Evolutionary conservation across 768 basidiomycete genomes (phyloP).

Genomic region (Cystoderma amianthinum): DNA sequence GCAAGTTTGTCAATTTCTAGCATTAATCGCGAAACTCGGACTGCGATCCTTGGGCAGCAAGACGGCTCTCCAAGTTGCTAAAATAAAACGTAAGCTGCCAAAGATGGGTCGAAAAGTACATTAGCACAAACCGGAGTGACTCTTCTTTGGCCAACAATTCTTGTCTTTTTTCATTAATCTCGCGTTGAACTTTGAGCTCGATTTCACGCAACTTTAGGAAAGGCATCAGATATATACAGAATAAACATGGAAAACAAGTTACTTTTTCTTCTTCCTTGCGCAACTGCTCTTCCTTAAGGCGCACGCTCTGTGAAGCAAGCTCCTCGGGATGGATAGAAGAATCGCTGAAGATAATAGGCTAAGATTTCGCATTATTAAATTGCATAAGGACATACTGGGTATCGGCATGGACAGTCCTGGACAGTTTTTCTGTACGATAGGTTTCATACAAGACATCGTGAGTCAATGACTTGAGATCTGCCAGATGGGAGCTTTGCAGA

Average conservation of each 20-base stretch:
- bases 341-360: slow-evolving; percentile 40
- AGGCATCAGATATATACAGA: slow-evolving; percentile 7
- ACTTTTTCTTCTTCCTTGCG: slow-evolving; percentile 96
- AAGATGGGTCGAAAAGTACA: neutral
- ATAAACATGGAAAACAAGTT: neutral
- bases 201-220: slow-evolving; percentile 79
- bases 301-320: slow-evolving; percentile 92
- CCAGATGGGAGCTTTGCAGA: slow-evolving; percentile 76
- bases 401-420: slow-evolving; percentile 79
- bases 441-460: slow-evolving; percentile 95
- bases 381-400: slow-evolving; percentile 44
- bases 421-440: slow-evolving; percentile 96
- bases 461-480: slow-evolving; percentile 89
- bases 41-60: slow-evolving; percentile 84
- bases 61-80: slow-evolving; percentile 85
- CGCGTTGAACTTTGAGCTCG: slow-evolving; percentile 95
- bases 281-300: slow-evolving; percentile 98
- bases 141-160: slow-evolving; percentile 96
- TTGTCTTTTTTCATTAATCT: slow-evolving; percentile 96
- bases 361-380: slow-evolving; percentile 1
- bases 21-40: slow-evolving; percentile 68
- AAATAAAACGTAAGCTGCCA: slow-evolving; percentile 1
- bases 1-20: slow-evolving; percentile 1
- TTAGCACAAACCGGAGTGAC: slow-evolving; percentile 63
- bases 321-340: slow-evolving; percentile 94